Conservation (phyloP, 768 basidiomycete species). For the Dioszegia crocea region DNA sequence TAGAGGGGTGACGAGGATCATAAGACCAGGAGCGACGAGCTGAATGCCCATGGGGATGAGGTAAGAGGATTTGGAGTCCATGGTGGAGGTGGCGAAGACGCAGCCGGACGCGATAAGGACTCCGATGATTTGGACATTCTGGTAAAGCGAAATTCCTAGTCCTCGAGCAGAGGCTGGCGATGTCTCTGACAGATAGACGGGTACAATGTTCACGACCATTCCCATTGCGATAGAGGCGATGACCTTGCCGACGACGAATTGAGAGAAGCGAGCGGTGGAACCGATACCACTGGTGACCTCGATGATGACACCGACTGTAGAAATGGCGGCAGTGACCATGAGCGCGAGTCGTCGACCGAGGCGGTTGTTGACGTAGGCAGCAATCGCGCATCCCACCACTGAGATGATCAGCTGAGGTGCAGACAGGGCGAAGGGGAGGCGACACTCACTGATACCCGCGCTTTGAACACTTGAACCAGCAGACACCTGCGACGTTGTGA, state of each 20-base stretch:
- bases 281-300: constrained; percentile 18
- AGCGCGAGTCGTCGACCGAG: constrained; percentile 18
- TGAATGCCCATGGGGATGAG: constrained; percentile 28
- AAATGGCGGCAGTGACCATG: constrained; percentile 14
- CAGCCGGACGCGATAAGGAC: constrained; percentile 27
- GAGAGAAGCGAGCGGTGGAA: constrained; percentile 18
- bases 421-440: background rate
- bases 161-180: constrained; percentile 16
- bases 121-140: constrained; percentile 33
- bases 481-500: constrained; percentile 17
- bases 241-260: constrained; percentile 36
- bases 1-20: constrained; percentile 11
- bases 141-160: constrained; percentile 26
- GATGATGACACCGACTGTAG: constrained; percentile 25
- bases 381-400: constrained; percentile 22
- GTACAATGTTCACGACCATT: constrained; percentile 23
- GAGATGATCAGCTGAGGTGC: background rate
- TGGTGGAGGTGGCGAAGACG: constrained; percentile 22
- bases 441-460: constrained; percentile 27
- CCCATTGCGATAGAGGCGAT: constrained; percentile 26
- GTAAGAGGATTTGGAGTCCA: constrained; percentile 9
- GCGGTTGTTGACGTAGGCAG: constrained; percentile 14
- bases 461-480: constrained; percentile 15
- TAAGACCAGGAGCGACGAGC: constrained; percentile 14
- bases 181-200: constrained; percentile 23